Base-by-base conservation (phyloP, 1,284 basidiomycete genomes). In the Cutaneotrichosporon mucoides region DNA sequence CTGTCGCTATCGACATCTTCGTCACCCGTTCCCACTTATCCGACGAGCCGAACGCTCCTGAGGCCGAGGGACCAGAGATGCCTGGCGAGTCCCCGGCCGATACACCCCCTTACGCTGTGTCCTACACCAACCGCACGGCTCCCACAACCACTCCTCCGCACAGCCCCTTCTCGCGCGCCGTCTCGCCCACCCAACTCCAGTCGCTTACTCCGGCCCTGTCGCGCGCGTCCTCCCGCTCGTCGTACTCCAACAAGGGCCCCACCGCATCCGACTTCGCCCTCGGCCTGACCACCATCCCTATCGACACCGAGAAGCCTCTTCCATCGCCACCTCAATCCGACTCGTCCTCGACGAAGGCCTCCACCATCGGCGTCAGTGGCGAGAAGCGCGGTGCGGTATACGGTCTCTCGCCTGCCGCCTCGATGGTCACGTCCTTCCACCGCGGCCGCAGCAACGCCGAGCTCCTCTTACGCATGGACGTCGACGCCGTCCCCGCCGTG, bases 1-100 rank as follows among this genome's bases (percentile, higher is more conserved):
- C 37, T 35, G 56, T 67, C 43, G 15, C 38, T 11, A 38, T 62
- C 42, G 59, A 67, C 47, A 50, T 67, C 6, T 59, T 67, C 55
- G 42, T 69, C 8, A 69, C 68, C 0, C 59, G 59, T 34, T 64
- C 62, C 0, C 24, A 64, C 48, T 47, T 55, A 15, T 24, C 38
- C 4, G 37, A n/a, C 15, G 42, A 59, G 13, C 48, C 58, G 36
- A 6, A 36, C 48, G 9, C 47, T 5, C 24, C 24, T 24, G 24
- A 24, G 24, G 24, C 24, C 16, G 52, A 10, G 13, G 13, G 12
- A 16, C 36, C 16, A 15, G 6, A 37, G 16, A 50, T 56, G 4
- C 60, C 60, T 10, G 48, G 35, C 7, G 13, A 16, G 12, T 49
- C 52, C 4, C 47, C 52, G 5, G 40, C 37, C 7, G 36, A 51